phyloP scores from a whole-genome alignment of 1,139 yeast species.

The Candida labiduridarum region DNA sequence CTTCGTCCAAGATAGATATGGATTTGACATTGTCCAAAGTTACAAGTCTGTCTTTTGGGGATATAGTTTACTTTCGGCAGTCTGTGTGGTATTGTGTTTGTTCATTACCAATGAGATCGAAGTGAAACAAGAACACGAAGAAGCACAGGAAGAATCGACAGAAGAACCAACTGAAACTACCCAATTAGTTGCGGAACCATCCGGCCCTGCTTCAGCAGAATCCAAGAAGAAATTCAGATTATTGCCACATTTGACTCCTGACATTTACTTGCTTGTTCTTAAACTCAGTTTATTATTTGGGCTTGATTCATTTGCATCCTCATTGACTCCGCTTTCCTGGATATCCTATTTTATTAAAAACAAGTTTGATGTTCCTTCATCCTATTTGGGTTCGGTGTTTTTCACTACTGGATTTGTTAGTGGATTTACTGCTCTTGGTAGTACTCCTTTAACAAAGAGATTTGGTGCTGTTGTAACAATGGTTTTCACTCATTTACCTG shows the following conservation, averaged over 20 bases:
- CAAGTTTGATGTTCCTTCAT: slow-evolving; percentile 35
- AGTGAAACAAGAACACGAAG: slow-evolving; percentile 14
- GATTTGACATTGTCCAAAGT: slow-evolving; percentile 25
- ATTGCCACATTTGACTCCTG: slow-evolving; percentile 24
- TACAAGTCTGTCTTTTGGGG: slow-evolving; percentile 32
- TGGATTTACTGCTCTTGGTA: slow-evolving; percentile 42
- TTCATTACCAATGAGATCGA: slow-evolving; percentile 24
- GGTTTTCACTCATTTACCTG: slow-evolving; percentile 47
- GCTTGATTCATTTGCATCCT: slow-evolving; percentile 47
- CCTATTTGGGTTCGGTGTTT: slow-evolving; percentile 41
- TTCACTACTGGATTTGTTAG: slow-evolving; percentile 41
- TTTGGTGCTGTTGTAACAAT: slow-evolving; percentile 48
- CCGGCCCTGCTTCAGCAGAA: slow-evolving; percentile 8
- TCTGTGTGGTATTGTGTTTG: slow-evolving; percentile 22
- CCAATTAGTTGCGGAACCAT: slow-evolving; percentile 13
- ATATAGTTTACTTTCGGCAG: slow-evolving; percentile 24
- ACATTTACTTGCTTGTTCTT: slow-evolving; percentile 26
- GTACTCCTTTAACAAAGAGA: slow-evolving; percentile 45
- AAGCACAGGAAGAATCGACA: neutral
- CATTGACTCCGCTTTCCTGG: slow-evolving; percentile 49
- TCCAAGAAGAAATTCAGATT: slow-evolving; percentile 15
- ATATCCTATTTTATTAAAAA: slow-evolving; percentile 41
- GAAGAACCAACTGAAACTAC: slow-evolving; percentile 14
- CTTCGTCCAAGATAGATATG: slow-evolving; percentile 19
- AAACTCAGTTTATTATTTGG: slow-evolving; percentile 41